Base-by-base conservation (phyloP, 345 rosid genomes). In the Ceriops tagal region DNA sequence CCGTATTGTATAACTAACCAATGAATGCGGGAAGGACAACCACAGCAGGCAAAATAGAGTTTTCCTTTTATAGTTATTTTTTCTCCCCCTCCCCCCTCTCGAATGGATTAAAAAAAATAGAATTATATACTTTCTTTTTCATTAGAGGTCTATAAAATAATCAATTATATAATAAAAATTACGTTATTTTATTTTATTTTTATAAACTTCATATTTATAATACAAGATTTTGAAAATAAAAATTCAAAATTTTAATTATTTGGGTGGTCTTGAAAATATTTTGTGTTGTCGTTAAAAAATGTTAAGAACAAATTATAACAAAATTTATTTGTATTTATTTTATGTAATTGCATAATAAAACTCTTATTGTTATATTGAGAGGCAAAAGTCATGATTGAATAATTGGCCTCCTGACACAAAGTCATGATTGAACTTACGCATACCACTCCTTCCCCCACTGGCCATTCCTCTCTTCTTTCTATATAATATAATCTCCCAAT, bases 341-440 rank as follows among this genome's bases (percentile, higher is more conserved):
- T 1, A 7, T 22, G 72, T 31, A 5, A 5, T 31, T 5, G 0
- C 5, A 8, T 34, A 34, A 34, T 7, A 34, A 34, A 34, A 1
- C 6, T 34, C 9, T 78, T 68, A 71, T 71, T 75, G 63, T 71
- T 65, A 57, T 67, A 53, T 24, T 32, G 53, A 68, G 78, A 78
- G 73, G 83, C 82, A 78, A 75, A 77, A 58, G 82, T 65, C 81
- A 81, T 82, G 87, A 82, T 80, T 82, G 84, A 80, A 83, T 80
- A 82, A 83, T 77, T 80, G 78, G 84, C 71, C 72, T 65, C 77
- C 86, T 74, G 90, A 86, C 86, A 74, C 51, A 58, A 52, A 76
- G 81, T 83, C 87, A 84, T 88, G 81, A 84, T 86, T 86, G 84
- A 79, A 78, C 76, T 75, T 65, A 34, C 78, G 73, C 78, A 24